Evolutionary conservation across 1,139 yeast genomes (phyloP).

Genomic region (Saccharomyces hybrid): DNA sequence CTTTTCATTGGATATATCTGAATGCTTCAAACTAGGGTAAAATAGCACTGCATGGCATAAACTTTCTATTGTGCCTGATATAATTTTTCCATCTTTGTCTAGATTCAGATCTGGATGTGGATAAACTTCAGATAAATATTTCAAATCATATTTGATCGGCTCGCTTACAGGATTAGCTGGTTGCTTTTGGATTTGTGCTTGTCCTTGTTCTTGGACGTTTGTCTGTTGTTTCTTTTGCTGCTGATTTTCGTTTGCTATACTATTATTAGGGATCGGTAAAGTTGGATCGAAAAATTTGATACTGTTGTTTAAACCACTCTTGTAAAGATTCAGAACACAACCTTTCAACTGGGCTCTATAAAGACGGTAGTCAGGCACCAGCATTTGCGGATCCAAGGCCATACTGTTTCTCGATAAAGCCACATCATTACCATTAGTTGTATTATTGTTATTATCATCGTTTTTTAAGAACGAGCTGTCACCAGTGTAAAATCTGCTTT

Average conservation of each 20-base stretch:
- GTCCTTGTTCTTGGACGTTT: background rate
- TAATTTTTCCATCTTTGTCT: conserved; percentile 42
- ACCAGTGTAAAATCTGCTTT: conserved; percentile 22
- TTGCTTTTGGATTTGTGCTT: conserved; percentile 1
- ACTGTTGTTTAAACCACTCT: conserved; percentile 43
- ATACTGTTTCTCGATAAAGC: conserved; percentile 4
- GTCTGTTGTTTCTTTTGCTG: background rate
- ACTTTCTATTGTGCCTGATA: conserved; percentile 56
- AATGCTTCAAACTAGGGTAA: conserved; percentile 16
- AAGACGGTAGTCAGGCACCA: conserved; percentile 34
- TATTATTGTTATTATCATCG: conserved; percentile 15
- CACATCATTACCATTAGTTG: conserved; percentile 28
- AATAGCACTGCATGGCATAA: conserved; percentile 68
- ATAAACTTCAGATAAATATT: conserved; percentile 37
- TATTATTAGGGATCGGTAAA: conserved; percentile 8
- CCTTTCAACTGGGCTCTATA: conserved; percentile 63
- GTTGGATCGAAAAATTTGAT: conserved; percentile 41
- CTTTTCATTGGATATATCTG: conserved; percentile 31
- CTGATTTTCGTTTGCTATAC: conserved; percentile 4
- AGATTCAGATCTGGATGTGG: conserved; percentile 66
- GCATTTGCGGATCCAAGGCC: conserved; percentile 11
- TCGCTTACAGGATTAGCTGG: background rate
- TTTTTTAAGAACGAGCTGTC: background rate
- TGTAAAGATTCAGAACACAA: conserved; percentile 49
- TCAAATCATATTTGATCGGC: conserved; percentile 11